A percentile compares a stretch with the other conserved stretches of the same genome.
Conservation (phyloP, 1,139 yeast genomes). For the Saccharomyces hybrid region DNA sequence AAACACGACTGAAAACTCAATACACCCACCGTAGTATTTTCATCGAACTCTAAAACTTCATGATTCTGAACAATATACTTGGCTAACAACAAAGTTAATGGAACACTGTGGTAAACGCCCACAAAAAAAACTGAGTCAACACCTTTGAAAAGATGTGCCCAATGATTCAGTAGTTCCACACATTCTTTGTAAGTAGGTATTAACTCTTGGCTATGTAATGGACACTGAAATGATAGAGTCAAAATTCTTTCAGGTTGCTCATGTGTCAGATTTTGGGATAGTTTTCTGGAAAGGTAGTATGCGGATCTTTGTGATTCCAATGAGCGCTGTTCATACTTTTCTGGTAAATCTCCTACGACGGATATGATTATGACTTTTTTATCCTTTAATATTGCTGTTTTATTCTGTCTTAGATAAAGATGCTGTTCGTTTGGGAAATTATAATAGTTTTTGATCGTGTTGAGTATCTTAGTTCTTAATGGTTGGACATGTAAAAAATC, state of each 20-base stretch:
- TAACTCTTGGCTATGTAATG: constrained; percentile 20
- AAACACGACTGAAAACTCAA: constrained; percentile 27
- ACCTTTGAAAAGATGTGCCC: constrained; percentile 21
- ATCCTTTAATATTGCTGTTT: constrained; percentile 10
- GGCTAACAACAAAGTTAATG: constrained; percentile 21
- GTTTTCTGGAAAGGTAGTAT: constrained; percentile 19
- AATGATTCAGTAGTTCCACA: constrained; percentile 18
- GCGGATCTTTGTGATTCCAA: constrained; percentile 25
- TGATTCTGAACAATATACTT: constrained; percentile 17
- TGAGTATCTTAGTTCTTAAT: constrained; percentile 22
- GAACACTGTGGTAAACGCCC: constrained; percentile 30
- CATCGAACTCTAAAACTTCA: constrained; percentile 11
- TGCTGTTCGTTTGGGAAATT: constrained; percentile 28
- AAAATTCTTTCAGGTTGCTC: constrained; percentile 14
- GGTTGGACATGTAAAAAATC: constrained; percentile 26
- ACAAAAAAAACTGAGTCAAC: constrained; percentile 23
- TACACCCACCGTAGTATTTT: constrained; percentile 20
- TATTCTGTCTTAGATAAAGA: constrained; percentile 19
- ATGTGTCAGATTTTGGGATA: constrained; percentile 19
- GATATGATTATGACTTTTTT: constrained; percentile 25
- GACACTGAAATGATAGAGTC: constrained; percentile 26
- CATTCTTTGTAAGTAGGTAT: constrained; percentile 19
- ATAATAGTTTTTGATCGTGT: constrained; percentile 27
- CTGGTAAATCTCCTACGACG: constrained; percentile 28
- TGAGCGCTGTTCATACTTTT: constrained; percentile 26